These are phyloP conservation scores for Fusarium kyushuense DNA, from an alignment of 2,329 filamentous ascomycete species.

Conservation along the genomic window DNA sequence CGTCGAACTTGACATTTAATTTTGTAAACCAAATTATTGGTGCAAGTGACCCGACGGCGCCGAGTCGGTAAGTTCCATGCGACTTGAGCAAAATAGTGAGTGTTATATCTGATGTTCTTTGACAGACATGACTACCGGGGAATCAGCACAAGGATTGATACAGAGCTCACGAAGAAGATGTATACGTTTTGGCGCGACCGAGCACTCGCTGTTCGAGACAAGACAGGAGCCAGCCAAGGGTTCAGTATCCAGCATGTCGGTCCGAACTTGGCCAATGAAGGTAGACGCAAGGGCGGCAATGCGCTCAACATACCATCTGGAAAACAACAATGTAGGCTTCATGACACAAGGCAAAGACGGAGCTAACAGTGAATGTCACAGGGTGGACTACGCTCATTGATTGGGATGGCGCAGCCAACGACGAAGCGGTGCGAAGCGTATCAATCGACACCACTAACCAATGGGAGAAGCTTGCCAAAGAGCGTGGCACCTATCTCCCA, in stretches of 20 bases:
- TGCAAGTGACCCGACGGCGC: background rate
- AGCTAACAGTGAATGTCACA: too few relatives aligned
- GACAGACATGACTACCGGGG: background rate
- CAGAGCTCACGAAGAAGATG: background rate
- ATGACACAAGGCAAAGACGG: too few relatives aligned
- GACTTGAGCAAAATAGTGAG: too few relatives aligned
- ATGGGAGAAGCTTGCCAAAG: background rate
- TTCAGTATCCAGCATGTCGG: background rate
- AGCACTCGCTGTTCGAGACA: background rate
- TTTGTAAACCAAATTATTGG: background rate
- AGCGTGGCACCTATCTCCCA: slow-evolving; percentile 2
- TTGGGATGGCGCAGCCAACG: background rate
- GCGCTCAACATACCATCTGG: background rate
- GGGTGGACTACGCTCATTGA: background rate
- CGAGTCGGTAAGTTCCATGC: background rate
- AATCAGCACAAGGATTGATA: background rate
- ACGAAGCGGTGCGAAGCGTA: background rate
- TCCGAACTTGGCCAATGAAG: background rate
- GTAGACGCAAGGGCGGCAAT: background rate
- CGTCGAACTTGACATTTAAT: background rate
- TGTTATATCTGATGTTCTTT: too few relatives aligned
- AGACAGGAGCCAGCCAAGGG: background rate
- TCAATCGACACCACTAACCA: background rate
- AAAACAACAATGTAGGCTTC: background rate
- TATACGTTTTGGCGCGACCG: background rate